Evolutionary conservation across 73 alveolate species (phyloP).

Genomic region (Tetrahymena thermophila): DNA sequence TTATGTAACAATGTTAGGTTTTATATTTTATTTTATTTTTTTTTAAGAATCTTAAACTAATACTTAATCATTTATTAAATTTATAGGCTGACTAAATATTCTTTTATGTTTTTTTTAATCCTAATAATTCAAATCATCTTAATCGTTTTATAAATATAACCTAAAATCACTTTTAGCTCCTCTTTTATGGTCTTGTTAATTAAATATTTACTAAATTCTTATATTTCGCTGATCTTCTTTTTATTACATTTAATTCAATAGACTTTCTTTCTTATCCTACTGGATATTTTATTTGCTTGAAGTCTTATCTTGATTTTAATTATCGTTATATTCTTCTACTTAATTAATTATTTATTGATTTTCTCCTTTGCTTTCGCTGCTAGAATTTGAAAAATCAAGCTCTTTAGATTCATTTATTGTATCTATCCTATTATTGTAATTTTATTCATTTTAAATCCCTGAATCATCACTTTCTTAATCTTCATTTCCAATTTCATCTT

Average conservation of each 20-base stretch:
- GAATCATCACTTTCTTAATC: neutral
- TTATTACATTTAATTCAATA: neutral
- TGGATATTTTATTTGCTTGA: neutral
- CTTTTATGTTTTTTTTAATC: neutral
- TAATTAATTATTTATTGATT: too few species aligned
- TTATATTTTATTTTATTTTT: too few species aligned
- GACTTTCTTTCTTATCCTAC: neutral
- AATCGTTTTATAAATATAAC: neutral
- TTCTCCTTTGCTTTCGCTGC: neutral
- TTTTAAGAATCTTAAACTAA: neutral
- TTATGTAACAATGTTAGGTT: neutral
- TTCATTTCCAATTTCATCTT: neutral
- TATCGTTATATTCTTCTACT: neutral
- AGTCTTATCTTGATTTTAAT: neutral
- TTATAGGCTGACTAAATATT: neutral
- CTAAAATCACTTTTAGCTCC: neutral
- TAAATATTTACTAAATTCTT: neutral
- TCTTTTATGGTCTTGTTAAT: neutral
- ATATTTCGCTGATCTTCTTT: neutral
- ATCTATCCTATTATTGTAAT: neutral
- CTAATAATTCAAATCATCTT: neutral
- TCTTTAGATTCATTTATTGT: neutral
- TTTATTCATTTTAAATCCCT: neutral
- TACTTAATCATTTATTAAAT: too few species aligned
- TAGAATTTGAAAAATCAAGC: neutral